Evolutionary conservation across 352 stramenopile species (phyloP).

Genomic region (Peronospora farinosa): DNA sequence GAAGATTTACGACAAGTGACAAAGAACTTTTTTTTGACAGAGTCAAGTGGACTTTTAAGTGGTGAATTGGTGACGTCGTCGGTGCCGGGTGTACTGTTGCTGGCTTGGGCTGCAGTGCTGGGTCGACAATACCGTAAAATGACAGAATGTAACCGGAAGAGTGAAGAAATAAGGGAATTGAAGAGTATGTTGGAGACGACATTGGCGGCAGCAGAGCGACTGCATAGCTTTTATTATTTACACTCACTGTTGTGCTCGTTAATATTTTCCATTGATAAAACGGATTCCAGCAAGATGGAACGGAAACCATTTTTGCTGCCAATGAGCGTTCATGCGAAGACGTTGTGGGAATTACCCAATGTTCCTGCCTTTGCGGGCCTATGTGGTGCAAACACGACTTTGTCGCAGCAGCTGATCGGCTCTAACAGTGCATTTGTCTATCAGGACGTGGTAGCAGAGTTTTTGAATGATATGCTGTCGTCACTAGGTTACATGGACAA

Average conservation of each 20-base stretch:
- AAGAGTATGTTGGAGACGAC: constrained; percentile 39
- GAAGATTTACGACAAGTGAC: constrained; percentile 18
- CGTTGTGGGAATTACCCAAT: constrained; percentile 31
- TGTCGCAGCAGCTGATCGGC: not conserved
- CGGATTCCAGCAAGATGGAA: constrained; percentile 9
- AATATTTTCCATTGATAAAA: constrained; percentile 29
- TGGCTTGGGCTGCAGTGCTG: constrained; percentile 49
- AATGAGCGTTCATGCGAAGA: constrained; percentile 20
- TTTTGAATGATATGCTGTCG: constrained; percentile 51
- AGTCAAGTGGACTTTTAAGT: constrained; percentile 7
- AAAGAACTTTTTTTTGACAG: constrained; percentile 29
- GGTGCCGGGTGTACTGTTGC: constrained; percentile 39
- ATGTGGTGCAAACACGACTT: constrained; percentile 5
- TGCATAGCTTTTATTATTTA: constrained; percentile 52
- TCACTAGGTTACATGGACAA: constrained; percentile 51
- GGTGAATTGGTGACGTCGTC: constrained; percentile 15
- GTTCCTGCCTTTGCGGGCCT: constrained; percentile 10
- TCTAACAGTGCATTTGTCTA: constrained; percentile 28
- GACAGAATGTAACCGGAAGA: constrained; percentile 6
- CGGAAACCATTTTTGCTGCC: constrained; percentile 27
- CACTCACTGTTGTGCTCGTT: constrained; percentile 41
- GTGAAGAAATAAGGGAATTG: constrained; percentile 21
- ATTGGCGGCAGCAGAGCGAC: constrained; percentile 33
- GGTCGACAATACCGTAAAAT: constrained; percentile 35
- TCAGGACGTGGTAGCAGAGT: constrained; percentile 47